phyloP scores from a whole-genome alignment of 148 eudicot genomes.

The Cornus controversa region DNA sequence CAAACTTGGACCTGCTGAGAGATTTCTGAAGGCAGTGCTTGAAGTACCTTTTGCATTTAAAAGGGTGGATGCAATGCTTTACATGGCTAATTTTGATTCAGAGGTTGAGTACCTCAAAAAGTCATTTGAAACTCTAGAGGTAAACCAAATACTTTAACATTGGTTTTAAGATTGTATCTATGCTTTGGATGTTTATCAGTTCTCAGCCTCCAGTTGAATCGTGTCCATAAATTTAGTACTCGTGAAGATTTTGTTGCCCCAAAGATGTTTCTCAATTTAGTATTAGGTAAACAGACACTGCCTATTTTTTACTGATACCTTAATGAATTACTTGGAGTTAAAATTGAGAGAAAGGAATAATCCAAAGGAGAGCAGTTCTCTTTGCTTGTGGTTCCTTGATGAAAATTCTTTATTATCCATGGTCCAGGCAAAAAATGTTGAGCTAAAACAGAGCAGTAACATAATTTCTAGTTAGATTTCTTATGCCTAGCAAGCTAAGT shows the following conservation, averaged over 20 bases:
- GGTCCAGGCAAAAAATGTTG: too few species aligned
- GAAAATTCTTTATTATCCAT: too few species aligned
- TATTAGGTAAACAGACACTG: too few species aligned
- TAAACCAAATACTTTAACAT: constrained; percentile 10
- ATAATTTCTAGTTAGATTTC: background rate
- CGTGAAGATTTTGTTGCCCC: too few species aligned
- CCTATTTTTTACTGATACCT: too few species aligned
- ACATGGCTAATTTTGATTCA: constrained; percentile 49
- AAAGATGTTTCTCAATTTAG: too few species aligned
- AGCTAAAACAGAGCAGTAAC: too few species aligned
- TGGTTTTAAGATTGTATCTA: background rate
- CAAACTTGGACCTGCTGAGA: constrained; percentile 62
- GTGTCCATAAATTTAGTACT: too few species aligned
- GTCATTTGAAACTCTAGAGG: constrained; percentile 64
- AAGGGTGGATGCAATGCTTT: constrained; percentile 57
- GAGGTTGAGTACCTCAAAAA: constrained; percentile 56
- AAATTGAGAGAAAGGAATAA: too few species aligned
- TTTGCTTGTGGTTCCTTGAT: too few species aligned
- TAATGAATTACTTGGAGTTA: too few species aligned
- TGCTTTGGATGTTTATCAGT: background rate
- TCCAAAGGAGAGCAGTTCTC: too few species aligned
- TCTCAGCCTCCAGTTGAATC: background rate
- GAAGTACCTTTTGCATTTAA: constrained; percentile 61
- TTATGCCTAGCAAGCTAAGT: background rate
- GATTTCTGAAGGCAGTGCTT: constrained; percentile 52